Evolutionary conservation across 208 protist species (phyloP), one percentile per base, ranked within the genome.

Genomic region (Crithidia brevicula): DNA sequence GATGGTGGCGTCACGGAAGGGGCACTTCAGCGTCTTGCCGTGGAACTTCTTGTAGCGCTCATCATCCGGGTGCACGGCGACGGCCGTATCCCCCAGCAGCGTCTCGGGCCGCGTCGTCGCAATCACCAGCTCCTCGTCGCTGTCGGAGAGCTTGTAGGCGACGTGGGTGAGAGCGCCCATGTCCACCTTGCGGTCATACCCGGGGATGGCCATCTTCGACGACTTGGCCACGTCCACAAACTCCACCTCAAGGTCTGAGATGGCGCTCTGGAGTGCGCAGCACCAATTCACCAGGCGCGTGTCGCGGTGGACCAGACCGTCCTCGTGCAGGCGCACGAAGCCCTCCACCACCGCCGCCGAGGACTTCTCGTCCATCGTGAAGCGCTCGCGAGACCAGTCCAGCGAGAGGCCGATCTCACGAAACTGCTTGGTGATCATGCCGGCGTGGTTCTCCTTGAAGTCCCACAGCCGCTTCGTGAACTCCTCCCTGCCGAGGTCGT

Each of bases 221-320:
- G 91, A 81, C 69, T 90, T 91, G 18, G 64, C 51, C 42, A 96
- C 88, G 58, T 98, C 94, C 1, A 82, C 77, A 59, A 98, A 96
- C 50, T 98, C 94, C 16, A 99, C 98, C 93, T 99, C 99, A 11
- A 99, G 93, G 77, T 99, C 99, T 22, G 98, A 99, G 72, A 99
- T 99, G 53, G 98, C 99, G 43, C 99, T 99, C 78, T 99, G 91
- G 30, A 99, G 88, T 28, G 88, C 59, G 70, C 96, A 99, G 79
- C 96, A 99, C 99, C 99, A 99, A 89, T 99, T 99, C 50, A 99
- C 98, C 6, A 99, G 84, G n/a, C 98, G 85, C 11, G 93, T 98
- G n/a, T 87, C 85, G 47, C 99, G 87, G 76, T 98, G 98, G 61
- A 99, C 98, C 4, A 99, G 52, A 15, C 96, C 98, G 50, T 98